Evolutionary conservation across 352 stramenopile genomes (phyloP).

Genomic region (Phytophthora uliginosa): DNA sequence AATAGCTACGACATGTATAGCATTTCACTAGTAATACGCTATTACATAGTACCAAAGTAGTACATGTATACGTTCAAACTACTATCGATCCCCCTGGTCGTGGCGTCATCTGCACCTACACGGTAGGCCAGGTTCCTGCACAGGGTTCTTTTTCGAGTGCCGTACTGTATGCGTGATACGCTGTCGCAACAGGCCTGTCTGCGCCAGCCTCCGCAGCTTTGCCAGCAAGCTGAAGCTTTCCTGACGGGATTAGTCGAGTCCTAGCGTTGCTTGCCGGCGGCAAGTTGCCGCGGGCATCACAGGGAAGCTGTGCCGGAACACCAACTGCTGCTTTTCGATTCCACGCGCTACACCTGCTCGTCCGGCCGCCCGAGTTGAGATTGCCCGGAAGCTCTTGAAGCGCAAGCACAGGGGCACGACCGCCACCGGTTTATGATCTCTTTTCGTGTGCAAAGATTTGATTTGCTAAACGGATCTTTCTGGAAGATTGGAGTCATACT

Average conservation of each 20-base stretch:
- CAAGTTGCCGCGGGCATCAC: too few relatives aligned
- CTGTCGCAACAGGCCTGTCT: not conserved
- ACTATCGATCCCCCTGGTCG: too few relatives aligned
- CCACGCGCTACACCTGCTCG: not conserved
- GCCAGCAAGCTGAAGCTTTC: not conserved
- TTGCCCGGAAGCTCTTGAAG: not conserved
- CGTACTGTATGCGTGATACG: not conserved
- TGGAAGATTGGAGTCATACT: not conserved
- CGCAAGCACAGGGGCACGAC: not conserved
- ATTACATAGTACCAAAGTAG: too few relatives aligned
- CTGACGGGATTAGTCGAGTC: not conserved
- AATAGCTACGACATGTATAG: too few relatives aligned
- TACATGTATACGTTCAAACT: too few relatives aligned
- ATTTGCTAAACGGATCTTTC: slow-evolving; percentile 4
- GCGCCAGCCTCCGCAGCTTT: not conserved
- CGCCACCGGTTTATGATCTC: slow-evolving; percentile 1
- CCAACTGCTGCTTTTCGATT: not conserved
- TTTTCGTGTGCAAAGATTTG: not conserved
- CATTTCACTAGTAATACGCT: too few relatives aligned
- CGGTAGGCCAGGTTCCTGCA: not conserved
- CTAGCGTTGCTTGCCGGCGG: too few relatives aligned
- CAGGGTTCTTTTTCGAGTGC: not conserved
- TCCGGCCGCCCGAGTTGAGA: too few relatives aligned
- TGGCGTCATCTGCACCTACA: too few relatives aligned
- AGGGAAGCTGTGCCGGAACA: too few relatives aligned